phyloP scores from a whole-genome alignment of 345 rosid genomes.

The Sonneratia caseolaris region DNA sequence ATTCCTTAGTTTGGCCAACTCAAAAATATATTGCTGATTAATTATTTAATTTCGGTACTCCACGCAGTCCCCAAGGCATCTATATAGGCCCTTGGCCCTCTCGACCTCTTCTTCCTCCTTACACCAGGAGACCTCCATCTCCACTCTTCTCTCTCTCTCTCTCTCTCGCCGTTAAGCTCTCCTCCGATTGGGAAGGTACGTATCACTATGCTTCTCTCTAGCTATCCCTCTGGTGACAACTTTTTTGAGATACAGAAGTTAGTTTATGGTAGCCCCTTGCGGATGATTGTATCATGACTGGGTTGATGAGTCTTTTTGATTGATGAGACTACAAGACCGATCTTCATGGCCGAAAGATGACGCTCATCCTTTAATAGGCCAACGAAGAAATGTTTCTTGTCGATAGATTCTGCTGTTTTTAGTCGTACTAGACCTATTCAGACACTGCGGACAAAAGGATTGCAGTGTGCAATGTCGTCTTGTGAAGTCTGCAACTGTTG shows the following conservation, averaged over 20 bases:
- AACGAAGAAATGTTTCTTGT: not conserved
- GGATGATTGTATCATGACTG: not conserved
- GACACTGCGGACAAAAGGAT: no score
- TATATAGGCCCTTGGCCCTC: not conserved
- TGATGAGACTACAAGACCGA: not conserved
- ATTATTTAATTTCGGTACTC: not conserved
- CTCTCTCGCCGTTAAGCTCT: not conserved
- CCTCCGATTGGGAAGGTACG: not conserved
- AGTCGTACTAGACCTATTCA: no score
- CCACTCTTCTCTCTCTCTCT: not conserved
- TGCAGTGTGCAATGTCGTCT: no score
- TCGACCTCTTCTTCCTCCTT: not conserved
- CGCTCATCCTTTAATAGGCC: not conserved
- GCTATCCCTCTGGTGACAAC: not conserved
- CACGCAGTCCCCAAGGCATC: not conserved
- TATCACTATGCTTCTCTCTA: not conserved
- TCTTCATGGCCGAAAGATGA: not conserved
- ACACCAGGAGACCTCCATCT: not conserved
- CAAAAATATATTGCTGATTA: no score
- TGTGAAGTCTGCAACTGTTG: no score
- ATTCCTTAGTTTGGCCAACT: no score
- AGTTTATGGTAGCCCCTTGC: not conserved
- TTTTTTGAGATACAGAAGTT: not conserved
- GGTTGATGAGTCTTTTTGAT: not conserved
- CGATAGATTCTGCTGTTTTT: no score